Percentiles rank a stretch among this genome's conserved stretches.
Conservation (phyloP, 2,329 filamentous ascomycete species). For the Cladorrhinum sp. region DNA sequence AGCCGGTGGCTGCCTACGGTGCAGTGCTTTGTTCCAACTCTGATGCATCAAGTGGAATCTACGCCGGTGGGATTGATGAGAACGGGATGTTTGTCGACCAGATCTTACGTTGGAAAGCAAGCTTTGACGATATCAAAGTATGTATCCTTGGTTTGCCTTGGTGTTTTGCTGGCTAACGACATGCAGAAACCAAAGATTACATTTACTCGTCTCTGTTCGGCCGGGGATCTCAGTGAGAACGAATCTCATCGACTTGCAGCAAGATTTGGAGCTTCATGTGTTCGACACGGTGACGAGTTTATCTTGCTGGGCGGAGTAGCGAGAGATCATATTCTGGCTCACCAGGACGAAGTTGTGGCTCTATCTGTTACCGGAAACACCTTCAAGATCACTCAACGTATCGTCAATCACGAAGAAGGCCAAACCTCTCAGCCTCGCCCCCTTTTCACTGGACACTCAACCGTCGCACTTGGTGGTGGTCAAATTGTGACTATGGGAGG, state of each 20-base stretch:
- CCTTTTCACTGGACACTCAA: slow-evolving; percentile 68
- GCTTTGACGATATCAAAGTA: slow-evolving; percentile 39
- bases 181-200: slow-evolving; percentile 31
- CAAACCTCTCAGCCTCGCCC: slow-evolving; percentile 43
- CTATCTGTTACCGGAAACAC: slow-evolving; percentile 36
- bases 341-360: slow-evolving; percentile 50
- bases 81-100: slow-evolving; percentile 62
- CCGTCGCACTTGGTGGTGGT: slow-evolving; percentile 44
- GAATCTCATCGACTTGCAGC: slow-evolving; percentile 26
- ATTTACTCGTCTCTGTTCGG: slow-evolving; percentile 12
- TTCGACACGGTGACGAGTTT: slow-evolving; percentile 30
- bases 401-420: slow-evolving; percentile 1
- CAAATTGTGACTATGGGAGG: slow-evolving; percentile 68
- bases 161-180: background rate
- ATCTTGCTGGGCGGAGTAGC: slow-evolving; percentile 45
- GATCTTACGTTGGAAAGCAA: slow-evolving; percentile 63
- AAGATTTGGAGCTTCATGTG: slow-evolving; percentile 44
- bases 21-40: slow-evolving; percentile 35
- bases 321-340: slow-evolving; percentile 40
- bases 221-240: background rate
- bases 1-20: slow-evolving; percentile 44
- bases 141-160: slow-evolving; percentile 21
- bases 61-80: slow-evolving; percentile 67
- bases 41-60: slow-evolving; percentile 51
- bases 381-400: slow-evolving; percentile 28